Conservation (phyloP, 768 basidiomycete genomes). For the Plicaturopsis crispa region DNA sequence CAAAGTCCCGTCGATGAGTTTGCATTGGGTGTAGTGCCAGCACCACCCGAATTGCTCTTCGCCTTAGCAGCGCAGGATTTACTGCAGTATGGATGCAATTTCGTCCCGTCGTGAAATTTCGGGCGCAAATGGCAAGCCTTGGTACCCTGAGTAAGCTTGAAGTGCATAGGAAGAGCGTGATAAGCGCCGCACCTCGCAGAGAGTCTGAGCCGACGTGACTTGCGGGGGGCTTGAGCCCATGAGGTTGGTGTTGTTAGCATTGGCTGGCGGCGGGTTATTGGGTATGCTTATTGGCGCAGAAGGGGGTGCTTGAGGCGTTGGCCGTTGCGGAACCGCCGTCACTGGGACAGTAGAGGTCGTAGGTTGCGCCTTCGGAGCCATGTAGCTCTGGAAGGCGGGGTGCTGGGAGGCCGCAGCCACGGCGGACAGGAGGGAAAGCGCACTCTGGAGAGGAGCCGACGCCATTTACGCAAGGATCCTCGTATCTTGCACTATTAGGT, state of each 20-base stretch:
- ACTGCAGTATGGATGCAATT: constrained; percentile 50
- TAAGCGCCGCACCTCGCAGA: constrained; percentile 42
- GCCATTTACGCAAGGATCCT: not conserved
- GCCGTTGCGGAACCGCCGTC: constrained; percentile 14
- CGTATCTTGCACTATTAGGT: not conserved
- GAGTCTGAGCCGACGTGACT: constrained; percentile 17
- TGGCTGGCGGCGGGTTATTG: constrained; percentile 9
- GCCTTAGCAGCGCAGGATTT: constrained; percentile 50
- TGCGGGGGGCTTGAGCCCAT: not conserved
- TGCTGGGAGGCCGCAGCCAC: not conserved
- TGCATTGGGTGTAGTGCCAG: constrained; percentile 14
- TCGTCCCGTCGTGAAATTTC: constrained; percentile 47
- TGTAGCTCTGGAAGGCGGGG: not conserved
- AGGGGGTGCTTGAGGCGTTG: constrained; percentile 15
- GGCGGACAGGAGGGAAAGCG: not conserved
- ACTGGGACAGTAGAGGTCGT: no score
- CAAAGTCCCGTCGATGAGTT: constrained; percentile 33
- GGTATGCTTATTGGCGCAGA: constrained; percentile 13
- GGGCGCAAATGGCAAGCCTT: constrained; percentile 49
- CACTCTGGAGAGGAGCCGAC: not conserved
- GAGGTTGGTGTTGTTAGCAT: constrained; percentile 7
- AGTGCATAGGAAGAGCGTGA: constrained; percentile 6
- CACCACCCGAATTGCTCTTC: constrained; percentile 19
- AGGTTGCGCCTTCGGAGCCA: no score
- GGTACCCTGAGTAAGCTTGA: constrained; percentile 25